These are phyloP conservation scores for Coniferiporia weirii DNA, from an alignment of 1,284 basidiomycete genomes.

Conservation along the genomic window DNA sequence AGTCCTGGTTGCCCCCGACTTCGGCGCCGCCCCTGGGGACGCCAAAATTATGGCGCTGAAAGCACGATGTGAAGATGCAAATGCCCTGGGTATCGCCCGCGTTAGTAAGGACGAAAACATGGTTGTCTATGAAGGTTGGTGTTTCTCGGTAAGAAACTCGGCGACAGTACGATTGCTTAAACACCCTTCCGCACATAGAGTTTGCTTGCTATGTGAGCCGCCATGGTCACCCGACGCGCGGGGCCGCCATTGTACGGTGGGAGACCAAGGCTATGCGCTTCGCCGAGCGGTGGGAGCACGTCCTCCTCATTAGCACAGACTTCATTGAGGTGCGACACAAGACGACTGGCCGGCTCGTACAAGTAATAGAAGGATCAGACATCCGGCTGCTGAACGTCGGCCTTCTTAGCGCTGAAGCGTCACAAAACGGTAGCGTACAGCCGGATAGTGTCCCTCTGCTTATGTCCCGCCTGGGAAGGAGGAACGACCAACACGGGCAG, in stretches of 20 bases:
- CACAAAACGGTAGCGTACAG: slow-evolving; percentile 24
- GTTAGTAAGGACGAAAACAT: slow-evolving; percentile 54
- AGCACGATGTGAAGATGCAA: slow-evolving; percentile 49
- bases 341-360: slow-evolving; percentile 58
- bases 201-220: slow-evolving; percentile 71
- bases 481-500: slow-evolving; percentile 49
- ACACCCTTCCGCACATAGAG: slow-evolving; percentile 24
- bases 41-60: slow-evolving; percentile 49
- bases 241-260: slow-evolving; percentile 65
- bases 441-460: slow-evolving; percentile 46
- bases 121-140: slow-evolving; percentile 67
- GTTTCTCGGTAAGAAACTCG: neutral
- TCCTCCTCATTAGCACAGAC: slow-evolving; percentile 65
- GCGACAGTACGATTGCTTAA: neutral
- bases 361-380: slow-evolving; percentile 66
- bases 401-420: neutral
- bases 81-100: slow-evolving; percentile 61
- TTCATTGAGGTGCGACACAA: slow-evolving; percentile 70
- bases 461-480: slow-evolving; percentile 47
- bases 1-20: slow-evolving; percentile 55
- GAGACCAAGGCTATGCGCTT: slow-evolving; percentile 60
- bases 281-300: slow-evolving; percentile 50
- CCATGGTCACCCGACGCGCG: slow-evolving; percentile 57
- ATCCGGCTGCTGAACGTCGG: slow-evolving; percentile 53
- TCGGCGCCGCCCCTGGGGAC: slow-evolving; percentile 39